Evolutionary conservation across 2,329 filamentous ascomycete genomes (phyloP).

Genomic region (Epichloe gansuensis): DNA sequence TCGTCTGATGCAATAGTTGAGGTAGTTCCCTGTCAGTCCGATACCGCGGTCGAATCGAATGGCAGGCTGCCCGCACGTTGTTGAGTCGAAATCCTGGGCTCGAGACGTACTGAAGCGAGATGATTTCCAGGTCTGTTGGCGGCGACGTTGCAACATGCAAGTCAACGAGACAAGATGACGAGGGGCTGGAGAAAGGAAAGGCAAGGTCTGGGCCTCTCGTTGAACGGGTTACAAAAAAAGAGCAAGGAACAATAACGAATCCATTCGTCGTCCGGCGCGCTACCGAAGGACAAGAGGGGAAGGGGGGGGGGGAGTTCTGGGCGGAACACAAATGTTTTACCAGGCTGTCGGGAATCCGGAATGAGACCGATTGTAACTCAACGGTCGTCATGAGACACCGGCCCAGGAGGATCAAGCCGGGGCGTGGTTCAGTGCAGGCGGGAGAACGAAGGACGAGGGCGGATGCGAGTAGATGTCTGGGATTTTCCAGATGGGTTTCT

Average conservation of each 20-base stretch:
- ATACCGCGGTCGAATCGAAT: neutral
- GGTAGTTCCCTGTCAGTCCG: neutral
- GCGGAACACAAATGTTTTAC: neutral
- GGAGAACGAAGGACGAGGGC: neutral
- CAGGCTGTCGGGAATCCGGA: neutral
- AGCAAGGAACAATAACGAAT: neutral
- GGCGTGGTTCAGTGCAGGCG: neutral
- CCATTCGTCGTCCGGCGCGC: neutral
- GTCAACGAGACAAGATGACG: neutral
- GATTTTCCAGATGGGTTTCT: neutral
- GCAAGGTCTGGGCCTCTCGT: neutral
- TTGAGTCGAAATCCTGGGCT: neutral
- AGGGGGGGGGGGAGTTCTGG: neutral
- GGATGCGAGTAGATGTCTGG: neutral
- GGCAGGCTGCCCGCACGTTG: neutral
- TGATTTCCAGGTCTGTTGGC: neutral
- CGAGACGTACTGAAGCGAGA: neutral
- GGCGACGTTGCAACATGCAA: neutral
- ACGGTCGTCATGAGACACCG: neutral
- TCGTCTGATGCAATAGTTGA: neutral
- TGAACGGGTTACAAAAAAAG: neutral
- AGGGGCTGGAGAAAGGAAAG: neutral
- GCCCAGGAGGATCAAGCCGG: neutral
- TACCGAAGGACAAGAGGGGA: neutral
- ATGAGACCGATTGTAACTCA: neutral